A percentile compares a stretch with the other conserved stretches of the same genome.
Evolutionary conservation across 805 yeast genomes (phyloP).

Genomic region (Candida quercuum): DNA sequence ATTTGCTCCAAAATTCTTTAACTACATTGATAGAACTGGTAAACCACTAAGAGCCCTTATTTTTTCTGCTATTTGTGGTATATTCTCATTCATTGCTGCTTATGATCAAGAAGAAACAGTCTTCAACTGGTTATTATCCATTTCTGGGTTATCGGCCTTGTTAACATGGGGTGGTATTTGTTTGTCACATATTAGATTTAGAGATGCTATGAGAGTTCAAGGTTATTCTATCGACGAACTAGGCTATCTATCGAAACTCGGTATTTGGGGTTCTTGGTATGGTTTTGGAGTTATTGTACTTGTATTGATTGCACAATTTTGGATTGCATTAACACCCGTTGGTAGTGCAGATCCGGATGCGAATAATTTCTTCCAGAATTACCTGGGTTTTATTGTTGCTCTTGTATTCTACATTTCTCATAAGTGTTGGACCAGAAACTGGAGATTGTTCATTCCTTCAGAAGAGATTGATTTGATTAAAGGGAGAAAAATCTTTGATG

Average conservation of each 20-base stretch:
- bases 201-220: conserved; percentile 52
- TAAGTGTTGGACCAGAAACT: conserved; percentile 40
- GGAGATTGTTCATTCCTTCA: conserved; percentile 29
- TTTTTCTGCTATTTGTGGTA: conserved; percentile 47
- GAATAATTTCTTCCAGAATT: conserved; percentile 45
- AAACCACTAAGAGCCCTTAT: conserved; percentile 53
- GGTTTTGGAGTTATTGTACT: conserved; percentile 44
- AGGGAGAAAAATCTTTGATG: conserved; percentile 40
- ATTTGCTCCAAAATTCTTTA: conserved; percentile 50
- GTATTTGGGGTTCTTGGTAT: conserved; percentile 47
- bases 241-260: conserved; percentile 47
- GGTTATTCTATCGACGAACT: conserved; percentile 45
- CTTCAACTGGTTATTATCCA: conserved; percentile 59
- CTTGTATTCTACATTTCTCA: conserved; percentile 42
- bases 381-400: conserved; percentile 43
- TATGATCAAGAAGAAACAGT: conserved; percentile 50
- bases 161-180: conserved; percentile 62
- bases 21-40: conserved; percentile 51
- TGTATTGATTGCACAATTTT: conserved; percentile 54
- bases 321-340: conserved; percentile 61
- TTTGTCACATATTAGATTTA: conserved; percentile 50
- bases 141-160: conserved; percentile 56
- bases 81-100: conserved; percentile 66
- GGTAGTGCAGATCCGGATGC: conserved; percentile 31
- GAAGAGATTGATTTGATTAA: conserved; percentile 39